These are phyloP conservation scores for Aspergillus ibericus DNA, from an alignment of 2,329 filamentous ascomycete genomes.

Conservation along the genomic window DNA sequence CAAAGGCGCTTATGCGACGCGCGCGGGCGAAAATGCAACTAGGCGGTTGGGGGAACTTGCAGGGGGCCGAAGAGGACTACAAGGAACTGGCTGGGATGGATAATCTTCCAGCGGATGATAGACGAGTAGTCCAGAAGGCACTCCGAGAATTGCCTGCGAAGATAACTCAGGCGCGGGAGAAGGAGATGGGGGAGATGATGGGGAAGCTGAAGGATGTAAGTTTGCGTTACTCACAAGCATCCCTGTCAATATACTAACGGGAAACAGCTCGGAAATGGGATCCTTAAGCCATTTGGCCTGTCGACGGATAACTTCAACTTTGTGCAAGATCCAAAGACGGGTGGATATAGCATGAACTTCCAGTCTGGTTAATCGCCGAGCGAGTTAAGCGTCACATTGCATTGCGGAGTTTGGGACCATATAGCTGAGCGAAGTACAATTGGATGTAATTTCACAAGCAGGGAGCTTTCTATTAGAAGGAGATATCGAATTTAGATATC, in stretches of 20 bases:
- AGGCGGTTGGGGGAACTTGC: conserved; percentile 75
- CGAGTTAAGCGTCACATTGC: background rate
- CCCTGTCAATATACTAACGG: conserved; percentile 4
- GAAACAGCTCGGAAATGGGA: conserved; percentile 74
- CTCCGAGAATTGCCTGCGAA: conserved; percentile 65
- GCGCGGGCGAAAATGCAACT: conserved; percentile 70
- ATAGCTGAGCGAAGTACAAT: background rate
- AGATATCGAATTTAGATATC: no score
- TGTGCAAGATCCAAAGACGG: conserved; percentile 82
- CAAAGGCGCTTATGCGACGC: conserved; percentile 78
- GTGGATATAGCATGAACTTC: conserved; percentile 94
- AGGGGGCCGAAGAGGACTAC: conserved; percentile 80
- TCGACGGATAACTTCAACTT: conserved; percentile 95
- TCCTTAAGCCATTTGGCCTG: conserved; percentile 89
- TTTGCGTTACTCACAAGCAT: conserved; percentile 16
- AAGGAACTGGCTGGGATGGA: conserved; percentile 60
- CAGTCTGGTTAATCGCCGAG: conserved; percentile 31
- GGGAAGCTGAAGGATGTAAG: conserved; percentile 80
- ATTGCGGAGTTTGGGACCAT: background rate
- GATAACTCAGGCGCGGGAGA: conserved; percentile 76
- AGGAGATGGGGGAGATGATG: conserved; percentile 96
- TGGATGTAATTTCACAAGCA: background rate
- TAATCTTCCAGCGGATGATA: conserved; percentile 67
- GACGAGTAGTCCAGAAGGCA: conserved; percentile 65
- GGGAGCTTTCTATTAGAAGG: background rate